Conservation (phyloP, 352 stramenopile species). For the Aphanomyces cochlioides region DNA sequence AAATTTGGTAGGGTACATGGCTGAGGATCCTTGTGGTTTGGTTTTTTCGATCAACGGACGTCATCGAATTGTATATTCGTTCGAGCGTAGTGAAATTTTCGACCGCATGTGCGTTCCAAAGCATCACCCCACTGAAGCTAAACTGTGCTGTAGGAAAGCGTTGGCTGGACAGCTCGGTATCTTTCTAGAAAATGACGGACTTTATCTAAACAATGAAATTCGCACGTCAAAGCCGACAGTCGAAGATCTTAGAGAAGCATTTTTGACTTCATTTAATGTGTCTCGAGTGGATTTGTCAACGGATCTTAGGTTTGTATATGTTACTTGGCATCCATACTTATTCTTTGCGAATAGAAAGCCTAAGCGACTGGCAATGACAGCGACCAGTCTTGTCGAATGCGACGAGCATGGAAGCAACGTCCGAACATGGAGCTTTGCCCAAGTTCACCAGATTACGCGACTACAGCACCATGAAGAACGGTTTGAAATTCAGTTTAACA, state of each 20-base stretch:
- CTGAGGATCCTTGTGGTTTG: constrained; percentile 23
- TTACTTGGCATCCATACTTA: too few species aligned
- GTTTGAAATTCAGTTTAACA: constrained; percentile 9
- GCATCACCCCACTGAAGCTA: background rate
- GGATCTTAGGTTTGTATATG: background rate
- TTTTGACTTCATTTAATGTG: background rate
- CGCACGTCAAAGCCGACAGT: constrained; percentile 10
- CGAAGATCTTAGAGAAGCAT: background rate
- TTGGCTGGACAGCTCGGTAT: constrained; percentile 19
- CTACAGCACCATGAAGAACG: constrained; percentile 9
- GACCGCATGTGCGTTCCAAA: constrained; percentile 15
- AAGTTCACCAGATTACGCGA: constrained; percentile 9
- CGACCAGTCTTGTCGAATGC: background rate
- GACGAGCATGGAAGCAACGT: constrained; percentile 10
- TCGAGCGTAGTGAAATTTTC: constrained; percentile 24
- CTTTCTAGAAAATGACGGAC: constrained; percentile 9
- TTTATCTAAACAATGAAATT: constrained; percentile 22
- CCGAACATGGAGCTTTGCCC: background rate
- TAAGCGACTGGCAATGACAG: constrained; percentile 9
- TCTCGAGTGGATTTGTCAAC: background rate
- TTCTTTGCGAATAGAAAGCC: constrained; percentile 4
- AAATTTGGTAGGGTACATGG: constrained; percentile 12
- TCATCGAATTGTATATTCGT: constrained; percentile 25
- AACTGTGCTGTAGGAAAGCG: constrained; percentile 11
- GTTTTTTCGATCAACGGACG: constrained; percentile 9